Percentiles rank a stretch among this genome's conserved stretches.
Conservation (phyloP, 768 basidiomycete species). For the Collybia mongolica region DNA sequence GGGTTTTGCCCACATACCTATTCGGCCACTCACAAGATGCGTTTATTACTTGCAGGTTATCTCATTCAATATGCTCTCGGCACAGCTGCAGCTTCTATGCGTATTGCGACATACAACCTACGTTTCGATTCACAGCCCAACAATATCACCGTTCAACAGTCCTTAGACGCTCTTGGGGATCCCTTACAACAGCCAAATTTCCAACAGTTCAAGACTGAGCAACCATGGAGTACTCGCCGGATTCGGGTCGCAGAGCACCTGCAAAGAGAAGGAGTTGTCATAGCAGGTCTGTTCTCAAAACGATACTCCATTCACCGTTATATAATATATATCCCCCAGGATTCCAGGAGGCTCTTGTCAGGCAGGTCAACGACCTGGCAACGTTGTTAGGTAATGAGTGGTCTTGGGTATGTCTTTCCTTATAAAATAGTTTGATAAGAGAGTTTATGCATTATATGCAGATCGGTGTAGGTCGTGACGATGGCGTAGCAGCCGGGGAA, state of each 20-base stretch:
- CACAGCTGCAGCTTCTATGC: slow-evolving; percentile 18
- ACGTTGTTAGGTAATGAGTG: slow-evolving; percentile 53
- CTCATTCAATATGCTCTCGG: not conserved
- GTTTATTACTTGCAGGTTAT: too few species aligned
- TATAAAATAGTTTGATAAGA: not conserved
- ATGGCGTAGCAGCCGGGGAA: slow-evolving; percentile 54
- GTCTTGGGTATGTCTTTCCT: slow-evolving; percentile 42
- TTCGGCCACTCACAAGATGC: too few species aligned
- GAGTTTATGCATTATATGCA: slow-evolving; percentile 9
- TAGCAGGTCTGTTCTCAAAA: slow-evolving; percentile 31
- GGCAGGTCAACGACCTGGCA: slow-evolving; percentile 56
- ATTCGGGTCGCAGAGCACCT: slow-evolving; percentile 47
- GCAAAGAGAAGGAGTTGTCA: slow-evolving; percentile 32
- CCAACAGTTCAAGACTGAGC: slow-evolving; percentile 33
- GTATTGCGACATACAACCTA: slow-evolving; percentile 50
- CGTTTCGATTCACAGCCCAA: slow-evolving; percentile 55
- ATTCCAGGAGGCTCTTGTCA: slow-evolving; percentile 52
- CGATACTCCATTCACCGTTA: too few species aligned
- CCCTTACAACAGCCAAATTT: slow-evolving; percentile 35
- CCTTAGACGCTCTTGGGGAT: slow-evolving; percentile 40
- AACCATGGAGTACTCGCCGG: slow-evolving; percentile 54
- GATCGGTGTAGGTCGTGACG: slow-evolving; percentile 64
- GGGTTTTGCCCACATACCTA: too few species aligned
- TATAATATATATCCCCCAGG: slow-evolving; percentile 22
- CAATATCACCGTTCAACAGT: slow-evolving; percentile 45